Base-by-base conservation (phyloP, 371 early-diverging fungal species). In the Mycotypha africana region DNA sequence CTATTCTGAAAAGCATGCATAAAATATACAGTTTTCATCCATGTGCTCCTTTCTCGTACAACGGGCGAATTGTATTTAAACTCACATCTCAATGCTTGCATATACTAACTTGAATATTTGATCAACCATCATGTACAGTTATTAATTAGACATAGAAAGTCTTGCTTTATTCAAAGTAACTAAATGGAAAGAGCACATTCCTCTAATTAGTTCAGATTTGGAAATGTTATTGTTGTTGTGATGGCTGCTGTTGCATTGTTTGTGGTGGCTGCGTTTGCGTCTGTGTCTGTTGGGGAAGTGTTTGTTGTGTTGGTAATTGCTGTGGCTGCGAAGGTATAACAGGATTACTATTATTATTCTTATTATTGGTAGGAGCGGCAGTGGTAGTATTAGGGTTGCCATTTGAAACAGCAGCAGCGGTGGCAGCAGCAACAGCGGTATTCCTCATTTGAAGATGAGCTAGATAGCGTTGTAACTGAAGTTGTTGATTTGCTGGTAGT, bases 371-470 rank as follows among this genome's bases (percentile, higher is more conserved):
- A 16, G 20, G 36, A 16, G 36, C 9, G n/a, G n/a, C n/a, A 19
- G 16, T 16, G 3, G 34, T 14, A 8, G 28, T 28, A 11, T 28
- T n/a, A 17, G 45, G n/a, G n/a, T n/a, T n/a, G n/a, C n/a, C n/a
- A n/a, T n/a, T n/a, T 14, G 28, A 15, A 15, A 32, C 34, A 31
- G 24, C 42, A 10, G 40, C 35, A 28, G 56, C 49, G 20, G 51
- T 43, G 2, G 49, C 53, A 23, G 51, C 62, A 19, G 55, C 54
- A 1, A 42, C 48, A 26, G 60, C 58, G 3, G 64, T 66, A 32
- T 60, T 70, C 42, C 67, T 55, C 55, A 70, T 48, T 41, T 66
- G 70, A 24, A 70, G 23, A 32, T 70, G 70, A 4, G 59, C 51
- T 21, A 70, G 43, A 40, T 70, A 70, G 9, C 67, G 51, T 40